A percentile compares a stretch with the other conserved stretches of the same genome.
phyloP scores from a whole-genome alignment of 1,139 yeast species.

The Geotrichum histeridarum region DNA sequence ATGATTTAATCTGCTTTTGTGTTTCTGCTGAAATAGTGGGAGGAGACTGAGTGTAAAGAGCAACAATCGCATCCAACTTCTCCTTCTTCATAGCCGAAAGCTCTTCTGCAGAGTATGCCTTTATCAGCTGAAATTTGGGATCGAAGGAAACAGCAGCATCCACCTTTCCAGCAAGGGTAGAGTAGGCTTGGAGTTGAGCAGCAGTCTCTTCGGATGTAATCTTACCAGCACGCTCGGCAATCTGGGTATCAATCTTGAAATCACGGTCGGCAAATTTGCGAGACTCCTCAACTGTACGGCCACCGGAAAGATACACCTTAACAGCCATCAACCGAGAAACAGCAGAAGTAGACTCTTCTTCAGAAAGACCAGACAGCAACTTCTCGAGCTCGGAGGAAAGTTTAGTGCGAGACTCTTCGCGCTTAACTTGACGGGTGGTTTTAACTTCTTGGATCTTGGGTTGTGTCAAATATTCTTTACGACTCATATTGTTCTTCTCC shows the following conservation, averaged over 20 bases:
- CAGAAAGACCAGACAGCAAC: constrained; percentile 34
- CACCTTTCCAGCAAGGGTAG: constrained; percentile 31
- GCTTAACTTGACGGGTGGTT: constrained; percentile 40
- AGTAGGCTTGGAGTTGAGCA: constrained; percentile 36
- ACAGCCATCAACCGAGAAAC: constrained; percentile 51
- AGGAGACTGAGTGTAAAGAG: constrained; percentile 12
- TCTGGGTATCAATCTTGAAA: constrained; percentile 47
- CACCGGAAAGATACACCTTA: constrained; percentile 46
- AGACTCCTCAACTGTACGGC: constrained; percentile 43
- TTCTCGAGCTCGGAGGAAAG: constrained; percentile 30
- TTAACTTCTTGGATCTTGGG: constrained; percentile 46
- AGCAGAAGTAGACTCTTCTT: constrained; percentile 41
- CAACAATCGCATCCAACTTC: constrained; percentile 25
- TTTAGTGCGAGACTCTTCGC: constrained; percentile 33
- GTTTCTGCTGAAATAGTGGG: constrained; percentile 18
- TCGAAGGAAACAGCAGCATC: constrained; percentile 28
- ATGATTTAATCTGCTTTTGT: constrained; percentile 19
- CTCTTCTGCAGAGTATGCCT: constrained; percentile 31
- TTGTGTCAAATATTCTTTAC: constrained; percentile 58
- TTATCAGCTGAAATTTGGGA: constrained; percentile 26
- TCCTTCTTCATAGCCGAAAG: constrained; percentile 33
- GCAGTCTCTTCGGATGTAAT: constrained; percentile 24
- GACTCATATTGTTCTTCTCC: constrained; percentile 54
- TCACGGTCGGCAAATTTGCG: constrained; percentile 54
- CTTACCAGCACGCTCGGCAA: constrained; percentile 43